Base-by-base conservation (phyloP, 148 eudicot species). In the Silene uniflora region DNA sequence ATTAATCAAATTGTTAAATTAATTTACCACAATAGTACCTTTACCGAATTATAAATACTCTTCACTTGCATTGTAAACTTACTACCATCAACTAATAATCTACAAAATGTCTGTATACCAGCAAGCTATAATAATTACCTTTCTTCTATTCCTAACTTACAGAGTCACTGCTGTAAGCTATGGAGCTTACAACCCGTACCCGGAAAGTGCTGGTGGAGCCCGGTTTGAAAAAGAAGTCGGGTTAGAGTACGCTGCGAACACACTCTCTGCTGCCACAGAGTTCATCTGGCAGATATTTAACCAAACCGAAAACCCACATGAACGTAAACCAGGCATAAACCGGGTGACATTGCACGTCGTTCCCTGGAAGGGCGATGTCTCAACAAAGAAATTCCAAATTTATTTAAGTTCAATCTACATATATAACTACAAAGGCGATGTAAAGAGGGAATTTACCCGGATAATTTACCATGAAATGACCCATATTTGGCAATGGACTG, bases 271-370 rank as follows among this genome's bases (percentile, higher is more conserved):
- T 6, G 77, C 89, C 21, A 77, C 88, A 1, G 19, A 35, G 0
- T 85, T 87, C 86, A 85, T 89, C 18, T 85, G 92, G 90, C 22
- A 25, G 7, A 78, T 62, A 63, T 79, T 89, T 72, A 81, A 86
- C 17, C 81, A 89, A 59, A 39, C 46, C 18, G 32, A 49, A 1
- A 22, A 72, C 21, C 76, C 76, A 0, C 61, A n/a, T n/a, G n/a
- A n/a, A n/a, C n/a, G n/a, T n/a, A n/a, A n/a, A n/a, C n/a, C n/a
- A n/a, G n/a, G n/a, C 54, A 67, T 84, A 5, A 42, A 74, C 24
- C 75, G 61, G 32, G 81, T 87, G 6, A 23, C 60, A 1, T 8
- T 49, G 21, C 35, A 69, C 56, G 24, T 69, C 0, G 14, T 44
- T 0, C 80, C 75, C n/a, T 80, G 62, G 63, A 77, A n/a, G 79